Base-by-base conservation (phyloP, 352 stramenopile species). In the Globisporangium okanoganense region DNA sequence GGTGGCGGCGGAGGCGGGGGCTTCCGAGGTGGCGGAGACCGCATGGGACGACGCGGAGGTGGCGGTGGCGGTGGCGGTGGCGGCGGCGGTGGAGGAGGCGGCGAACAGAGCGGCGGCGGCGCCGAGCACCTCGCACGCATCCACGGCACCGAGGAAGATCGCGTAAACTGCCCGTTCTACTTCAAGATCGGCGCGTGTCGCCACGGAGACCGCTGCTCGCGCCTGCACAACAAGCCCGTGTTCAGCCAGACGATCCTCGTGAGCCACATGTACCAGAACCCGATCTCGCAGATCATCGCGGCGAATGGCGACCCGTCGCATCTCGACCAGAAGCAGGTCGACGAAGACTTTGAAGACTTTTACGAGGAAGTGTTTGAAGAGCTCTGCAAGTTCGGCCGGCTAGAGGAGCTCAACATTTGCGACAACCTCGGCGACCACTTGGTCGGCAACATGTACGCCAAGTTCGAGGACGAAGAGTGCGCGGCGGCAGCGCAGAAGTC, bases 161-260 rank as follows among this genome's bases (percentile, higher is more conserved):
- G 85, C 40, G 92, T 99, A 48, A 99, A 99, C 79, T 99, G 98
- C 76, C 97, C 97, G 50, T 99, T 99, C 76, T 99, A 99, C 78
- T 99, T 99, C 79, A 99, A 99, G 86, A 99, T 99, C 51, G 98
- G 97, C 35, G 97, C 97, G 25, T 99, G 98, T 70, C 88, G 98
- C n/a, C 97, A 99, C 67, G 97, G 97, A 16, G 97, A 99, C 70
- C 90, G 96, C 16, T 99, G 98, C 78, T 99, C 94, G 51, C 88
- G 98, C 41, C 80, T 98, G 65, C 98, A 99, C 72, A 98, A 99
- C 82, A 98, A 97, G 70, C 97, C 97, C 4, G 95, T 98, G 25
- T 99, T 99, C 73, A 98, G 87, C 48, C 96, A 98, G 70, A 99
- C 97, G 3, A 96, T 99, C 52, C 74, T 99, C 25, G 83, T 99